Base-by-base conservation (phyloP, 371 early-diverging fungal genomes). In the Rhizopus delemar region DNA sequence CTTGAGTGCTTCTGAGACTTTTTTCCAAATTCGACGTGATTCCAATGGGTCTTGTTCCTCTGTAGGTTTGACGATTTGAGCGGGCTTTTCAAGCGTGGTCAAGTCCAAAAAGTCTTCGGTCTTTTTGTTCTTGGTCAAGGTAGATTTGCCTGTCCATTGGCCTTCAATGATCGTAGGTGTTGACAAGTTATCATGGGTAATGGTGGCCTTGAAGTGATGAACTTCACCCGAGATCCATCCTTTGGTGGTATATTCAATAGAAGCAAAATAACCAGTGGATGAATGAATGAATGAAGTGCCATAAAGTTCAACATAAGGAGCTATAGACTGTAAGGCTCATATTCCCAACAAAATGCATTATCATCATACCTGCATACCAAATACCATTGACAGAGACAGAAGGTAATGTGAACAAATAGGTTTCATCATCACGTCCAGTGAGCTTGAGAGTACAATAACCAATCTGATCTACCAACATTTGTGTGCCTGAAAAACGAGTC, bases 211-310 rank as follows among this genome's bases (percentile, higher is more conserved):
- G 74, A 92, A 87, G 58, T 85, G 84, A 66, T 92, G 88, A 50
- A 89, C 83, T 60, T 90, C 92, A 56, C 92, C 92, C 13, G 87
- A 85, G 63, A 92, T 84, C 86, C 89, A 92, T 8, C 90, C 87
- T 65, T 84, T 88, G 36, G 89, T 86, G 46, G 84, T 75, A 67
- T 88, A 91, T 61, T 90, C 88, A 68, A 92, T 84, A 52, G 81
- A 74, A 36, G 90, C 81, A 56, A 76, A 70, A 48, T 69, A 80
- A 16, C 92, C 91, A 46, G 74, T 75, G 46, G 80, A 79, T 41
- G 85, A 86, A 38, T 84, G 83, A 52, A 92, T 85, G 58, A 81
- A 84, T 8, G 90, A 86, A 4, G 80, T 81, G 50, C 90, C 89
- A 45, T 80, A 82, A 46, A 92, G 76, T 65, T 93, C 93, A 58